Evolutionary conservation across 306 rosid species (phyloP), one percentile per base, ranked within the genome.

Genomic region (Begonia masoniana): DNA sequence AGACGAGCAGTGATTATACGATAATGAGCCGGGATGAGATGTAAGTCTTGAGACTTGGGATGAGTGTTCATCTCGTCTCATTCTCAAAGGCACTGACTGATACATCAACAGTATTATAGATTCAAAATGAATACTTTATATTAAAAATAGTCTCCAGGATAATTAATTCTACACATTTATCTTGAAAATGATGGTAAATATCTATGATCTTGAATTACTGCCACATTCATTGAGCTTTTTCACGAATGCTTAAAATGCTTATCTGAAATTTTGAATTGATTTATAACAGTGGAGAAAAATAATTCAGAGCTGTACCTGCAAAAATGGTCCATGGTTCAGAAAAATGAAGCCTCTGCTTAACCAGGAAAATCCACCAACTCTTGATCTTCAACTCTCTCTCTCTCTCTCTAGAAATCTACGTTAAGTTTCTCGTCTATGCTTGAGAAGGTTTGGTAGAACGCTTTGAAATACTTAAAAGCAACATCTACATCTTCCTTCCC

Each of bases 391-490:
- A 26, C 35, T 26, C 35, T 26, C 19, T 17, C 19, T 17, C 24
- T 31, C 39, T 31, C 39, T 31, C 39, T 31, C 39, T 31, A 31
- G 39, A 11, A 67, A 82, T 91, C 99, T 56, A 86, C 62, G 15
- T 62, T 68, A 43, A 91, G 76, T 81, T 71, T 73, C 69, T 59
- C 66, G 82, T 91, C 99, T 67, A 86, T 68, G 72, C 68, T 73
- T 11, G 94, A 86, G 70, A 91, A 86, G 45, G 81, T 65, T 71
- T 68, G 68, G 71, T 81, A 91, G 71, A 86, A 91, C 42, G 93
- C 92, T 73, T 86, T 86, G 72, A 91, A 91, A 79, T 86, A 80
- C 74, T 79, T 80, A 82, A 86, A 79, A 36, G 96, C 99, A 63
- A 79, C 75, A 66, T 91, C 86, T 48, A 86, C 35, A 58, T 91